Evolutionary conservation across 768 basidiomycete species (phyloP), one percentile per base, ranked within the genome.

Genomic region (Boletus fagicola): DNA sequence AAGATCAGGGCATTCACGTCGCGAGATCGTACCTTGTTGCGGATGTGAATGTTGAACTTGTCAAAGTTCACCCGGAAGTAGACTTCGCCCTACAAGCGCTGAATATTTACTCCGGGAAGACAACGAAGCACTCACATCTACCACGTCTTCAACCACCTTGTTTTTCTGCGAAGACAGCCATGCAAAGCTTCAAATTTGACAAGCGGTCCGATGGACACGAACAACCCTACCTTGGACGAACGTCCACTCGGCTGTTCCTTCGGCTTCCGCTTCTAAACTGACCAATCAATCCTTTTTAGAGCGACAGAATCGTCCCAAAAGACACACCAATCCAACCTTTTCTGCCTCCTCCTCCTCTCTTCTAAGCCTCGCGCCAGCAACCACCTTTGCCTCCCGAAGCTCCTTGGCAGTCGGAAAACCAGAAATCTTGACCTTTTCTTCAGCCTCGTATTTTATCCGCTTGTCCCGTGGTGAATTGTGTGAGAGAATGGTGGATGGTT

Each of bases 31-130:
- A 92, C 93, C 67, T 86, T 79, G 74, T 97, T 96, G 43, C 96
- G 87, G 51, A 97, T 84, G 64, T 92, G 86, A 33, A 92, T 77
- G 62, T 89, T 86, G 72, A 94, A 96, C 64, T 84, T 88, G 63
- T 94, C 88, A 68, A 87, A 90, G 75, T 98, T 98, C 48, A 98
- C 82, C 48, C 91, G 84, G 68, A 97, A 90, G 72, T 86, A 85
- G 35, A 92, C 81, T 3, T 77, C 77, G 18, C 90, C 84, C 87
- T 94, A 56, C 8, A 5, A 53, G 28, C 65, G 47, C 40, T 58
- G 44, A 65, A 44, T 33, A 20, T 16, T 2, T 0, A 10, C 31
- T 28, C 35, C 12, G 3, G 30, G 1, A 30, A 33, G 30, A 49
- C 60, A 42, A 33, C n/a, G 33, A 18, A 40, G 12, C 2, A 70